These are phyloP conservation scores for Trametes polyzona DNA, from an alignment of 1,284 basidiomycete species.

Conservation along the genomic window DNA sequence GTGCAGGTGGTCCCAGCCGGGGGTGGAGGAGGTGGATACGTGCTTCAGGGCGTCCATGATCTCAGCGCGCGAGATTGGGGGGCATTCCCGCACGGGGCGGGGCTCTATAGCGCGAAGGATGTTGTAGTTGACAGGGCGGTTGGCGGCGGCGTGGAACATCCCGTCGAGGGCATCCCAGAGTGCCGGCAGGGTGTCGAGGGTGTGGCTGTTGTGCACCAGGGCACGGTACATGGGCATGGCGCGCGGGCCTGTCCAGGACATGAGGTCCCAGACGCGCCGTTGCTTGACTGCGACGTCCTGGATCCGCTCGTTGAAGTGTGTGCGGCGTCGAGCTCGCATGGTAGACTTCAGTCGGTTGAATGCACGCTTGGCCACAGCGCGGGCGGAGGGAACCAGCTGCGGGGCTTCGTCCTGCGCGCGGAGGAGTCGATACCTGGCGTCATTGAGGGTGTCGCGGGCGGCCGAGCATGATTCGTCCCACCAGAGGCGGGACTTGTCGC, in stretches of 20 bases:
- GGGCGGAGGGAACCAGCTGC: background rate
- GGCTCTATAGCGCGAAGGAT: background rate
- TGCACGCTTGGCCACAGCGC: background rate
- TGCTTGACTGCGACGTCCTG: background rate
- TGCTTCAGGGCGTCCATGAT: background rate
- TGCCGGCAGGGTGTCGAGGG: background rate
- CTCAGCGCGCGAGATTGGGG: background rate
- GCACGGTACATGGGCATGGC: constrained; percentile 7
- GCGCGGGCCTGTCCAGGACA: background rate
- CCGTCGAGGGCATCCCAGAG: constrained; percentile 6
- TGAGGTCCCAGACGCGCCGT: constrained; percentile 10
- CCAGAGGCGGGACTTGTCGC: background rate
- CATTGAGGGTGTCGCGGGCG: background rate
- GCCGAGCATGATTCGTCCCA: constrained; percentile 1
- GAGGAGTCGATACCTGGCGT: background rate
- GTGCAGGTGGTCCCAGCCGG: constrained; percentile 14
- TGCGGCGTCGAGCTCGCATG: background rate
- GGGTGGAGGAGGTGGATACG: constrained; percentile 3
- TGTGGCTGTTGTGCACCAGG: background rate
- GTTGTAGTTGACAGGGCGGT: background rate
- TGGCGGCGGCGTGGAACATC: background rate
- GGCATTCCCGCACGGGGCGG: background rate
- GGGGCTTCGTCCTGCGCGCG: background rate
- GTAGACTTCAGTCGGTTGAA: constrained; percentile 1
- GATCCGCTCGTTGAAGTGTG: constrained; percentile 8